phyloP scores from a whole-genome alignment of 2,329 filamentous ascomycete species.

The Macrophomina pseudophaseolina region DNA sequence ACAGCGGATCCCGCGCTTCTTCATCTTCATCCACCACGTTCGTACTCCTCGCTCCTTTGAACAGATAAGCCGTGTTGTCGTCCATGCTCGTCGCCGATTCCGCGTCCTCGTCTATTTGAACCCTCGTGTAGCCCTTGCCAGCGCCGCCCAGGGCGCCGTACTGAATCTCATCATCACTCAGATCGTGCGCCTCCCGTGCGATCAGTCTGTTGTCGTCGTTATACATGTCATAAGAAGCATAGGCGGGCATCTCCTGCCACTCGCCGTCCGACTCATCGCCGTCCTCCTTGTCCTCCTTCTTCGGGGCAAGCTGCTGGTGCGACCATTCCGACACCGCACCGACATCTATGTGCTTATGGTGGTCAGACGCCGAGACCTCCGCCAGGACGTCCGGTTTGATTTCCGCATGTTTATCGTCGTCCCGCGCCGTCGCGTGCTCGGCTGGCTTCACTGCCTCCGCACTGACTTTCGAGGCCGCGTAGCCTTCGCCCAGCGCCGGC shows the following conservation, averaged over 20 bases:
- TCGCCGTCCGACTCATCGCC: slow-evolving; percentile 67
- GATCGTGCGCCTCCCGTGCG: slow-evolving; percentile 75
- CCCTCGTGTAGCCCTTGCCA: slow-evolving; percentile 91
- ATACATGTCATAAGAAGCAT: slow-evolving; percentile 92
- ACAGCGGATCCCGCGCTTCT: slow-evolving; percentile 75
- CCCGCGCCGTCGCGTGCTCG: slow-evolving; percentile 4
- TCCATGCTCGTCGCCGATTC: slow-evolving; percentile 95
- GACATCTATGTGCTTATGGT: slow-evolving; percentile 32
- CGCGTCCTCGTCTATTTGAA: slow-evolving; percentile 93
- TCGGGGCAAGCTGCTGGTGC: slow-evolving; percentile 73
- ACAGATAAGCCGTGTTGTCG: slow-evolving; percentile 94
- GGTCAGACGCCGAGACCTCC: slow-evolving; percentile 5
- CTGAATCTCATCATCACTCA: slow-evolving; percentile 67
- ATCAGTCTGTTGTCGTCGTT: slow-evolving; percentile 90
- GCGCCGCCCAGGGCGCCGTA: slow-evolving; percentile 85
- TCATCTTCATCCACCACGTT: slow-evolving; percentile 75
- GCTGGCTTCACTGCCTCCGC: slow-evolving; percentile 9
- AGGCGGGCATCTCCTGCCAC: slow-evolving; percentile 97
- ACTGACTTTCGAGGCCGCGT: slow-evolving; percentile 4
- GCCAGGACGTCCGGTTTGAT: slow-evolving; percentile 3
- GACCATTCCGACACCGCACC: slow-evolving; percentile 77
- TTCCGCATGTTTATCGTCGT: not conserved
- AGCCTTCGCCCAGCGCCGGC: not conserved
- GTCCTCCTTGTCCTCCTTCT: slow-evolving; percentile 54
- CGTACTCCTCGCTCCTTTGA: slow-evolving; percentile 62